Base-by-base conservation (phyloP, 345 rosid species). In the Gossypium turneri region DNA sequence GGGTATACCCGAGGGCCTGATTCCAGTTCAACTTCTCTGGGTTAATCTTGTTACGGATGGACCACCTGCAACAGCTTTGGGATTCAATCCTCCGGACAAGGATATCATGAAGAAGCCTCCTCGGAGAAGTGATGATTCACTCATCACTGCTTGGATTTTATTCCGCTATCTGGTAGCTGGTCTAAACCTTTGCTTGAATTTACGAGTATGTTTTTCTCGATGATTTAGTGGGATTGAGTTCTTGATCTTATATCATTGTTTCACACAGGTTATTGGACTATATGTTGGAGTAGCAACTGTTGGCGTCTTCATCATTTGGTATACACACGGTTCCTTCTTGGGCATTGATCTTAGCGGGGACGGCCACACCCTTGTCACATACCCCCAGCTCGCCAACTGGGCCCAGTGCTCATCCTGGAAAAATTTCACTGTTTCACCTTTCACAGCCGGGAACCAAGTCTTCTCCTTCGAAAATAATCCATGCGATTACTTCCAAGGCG, bases 21-120 rank as follows among this genome's bases (percentile, higher is more conserved):
- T 90, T 12, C 92, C 95, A 4, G 95, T 88, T 66, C 95, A 90
- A 79, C 95, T 90, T 80, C 88, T 90, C 73, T 90, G 95, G 95
- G 95, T 90, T 58, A 90, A 90, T 81, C 90, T 90, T 43, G 95
- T 90, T 13, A 90, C 95, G 0, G 95, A 90, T 85, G 95, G 95
- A 43, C 95, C 95, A 0, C 95, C 95, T 41, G 95, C 92, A 72
- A 88, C 95, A 27, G 95, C 95, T 25, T 81, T 90, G 62, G 95
- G 95, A 75, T 90, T 90, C 81, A 90, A 90, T 69, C 95, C 95
- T 67, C 90, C 95, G 0, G 95, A 90, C 63, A 86, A 79, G 41
- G 90, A 86, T 76, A 79, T 90, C 55, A 90, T 90, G 95, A 82
- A 85, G 83, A 88, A 90, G 82, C 87, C 87, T 56, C 92, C 95